Conservation (phyloP, 441 rosid species). For the Cnidoscolus chayamansa region DNA sequence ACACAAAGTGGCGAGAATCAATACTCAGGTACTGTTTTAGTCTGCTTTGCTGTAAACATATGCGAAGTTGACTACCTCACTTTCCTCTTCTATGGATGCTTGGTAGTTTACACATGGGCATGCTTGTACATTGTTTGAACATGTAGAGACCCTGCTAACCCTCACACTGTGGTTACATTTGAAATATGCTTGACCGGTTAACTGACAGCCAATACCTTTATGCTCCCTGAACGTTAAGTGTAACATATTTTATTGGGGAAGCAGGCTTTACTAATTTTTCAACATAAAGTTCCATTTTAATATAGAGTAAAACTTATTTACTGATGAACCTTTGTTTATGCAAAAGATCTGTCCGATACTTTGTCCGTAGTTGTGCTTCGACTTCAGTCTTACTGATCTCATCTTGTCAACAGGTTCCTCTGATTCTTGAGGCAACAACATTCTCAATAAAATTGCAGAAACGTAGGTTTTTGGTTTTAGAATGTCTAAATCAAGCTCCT, state of each 20-base stretch:
- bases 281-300: too few relatives aligned
- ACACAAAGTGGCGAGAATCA: constrained; percentile 75
- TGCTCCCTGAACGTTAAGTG: too few relatives aligned
- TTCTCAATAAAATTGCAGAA: constrained; percentile 81
- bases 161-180: background rate
- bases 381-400: constrained; percentile 8
- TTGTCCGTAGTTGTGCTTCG: background rate
- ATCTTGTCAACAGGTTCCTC: constrained; percentile 60
- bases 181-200: background rate
- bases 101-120: background rate
- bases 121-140: background rate
- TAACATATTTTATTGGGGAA: too few relatives aligned
- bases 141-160: background rate
- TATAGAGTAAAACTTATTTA: background rate
- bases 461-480: constrained; percentile 69
- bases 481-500: constrained; percentile 93
- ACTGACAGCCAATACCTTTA: background rate
- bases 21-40: constrained; percentile 59
- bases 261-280: too few relatives aligned
- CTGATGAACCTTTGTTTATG: background rate
- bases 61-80: background rate
- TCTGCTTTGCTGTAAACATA: constrained; percentile 6
- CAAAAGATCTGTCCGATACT: background rate
- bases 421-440: constrained; percentile 78
- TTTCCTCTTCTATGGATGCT: background rate